Conservation (phyloP, 2,329 filamentous ascomycete genomes). For the Fusarium caatingaense region DNA sequence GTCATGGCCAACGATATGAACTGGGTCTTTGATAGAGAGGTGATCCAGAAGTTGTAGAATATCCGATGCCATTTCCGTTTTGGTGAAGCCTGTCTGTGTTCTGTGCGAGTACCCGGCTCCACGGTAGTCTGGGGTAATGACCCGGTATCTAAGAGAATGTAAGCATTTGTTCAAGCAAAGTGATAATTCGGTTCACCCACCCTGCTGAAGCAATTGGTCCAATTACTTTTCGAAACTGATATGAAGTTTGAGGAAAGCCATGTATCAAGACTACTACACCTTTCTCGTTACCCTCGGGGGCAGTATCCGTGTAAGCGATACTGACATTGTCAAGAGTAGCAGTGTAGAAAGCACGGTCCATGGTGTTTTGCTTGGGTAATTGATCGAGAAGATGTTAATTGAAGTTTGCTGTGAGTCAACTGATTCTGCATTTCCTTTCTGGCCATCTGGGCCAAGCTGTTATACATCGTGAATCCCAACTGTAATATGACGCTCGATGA, state of each 20-base stretch:
- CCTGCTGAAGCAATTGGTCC: conserved; percentile 5
- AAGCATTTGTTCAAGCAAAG: not conserved
- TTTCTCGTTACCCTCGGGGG: not conserved
- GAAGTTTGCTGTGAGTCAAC: too few species aligned
- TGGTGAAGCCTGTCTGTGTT: conserved; percentile 19
- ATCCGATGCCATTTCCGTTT: conserved; percentile 23
- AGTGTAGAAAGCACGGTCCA: conserved; percentile 15
- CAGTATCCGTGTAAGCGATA: conserved; percentile 21
- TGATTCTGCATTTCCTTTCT: too few species aligned
- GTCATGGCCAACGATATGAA: conserved; percentile 19
- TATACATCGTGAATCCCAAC: not conserved
- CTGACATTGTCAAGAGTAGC: conserved; percentile 8
- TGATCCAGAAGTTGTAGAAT: conserved; percentile 2
- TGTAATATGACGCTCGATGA: conserved; percentile 24
- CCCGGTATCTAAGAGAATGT: conserved; percentile 1
- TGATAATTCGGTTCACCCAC: not conserved
- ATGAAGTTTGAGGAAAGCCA: conserved; percentile 25
- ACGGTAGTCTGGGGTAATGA: conserved; percentile 16
- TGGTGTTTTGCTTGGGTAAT: not conserved
- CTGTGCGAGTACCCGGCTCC: conserved; percentile 20
- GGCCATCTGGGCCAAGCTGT: not conserved
- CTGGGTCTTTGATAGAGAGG: conserved; percentile 8
- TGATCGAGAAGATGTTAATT: not conserved
- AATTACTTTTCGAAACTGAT: conserved; percentile 23
- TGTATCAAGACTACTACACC: conserved; percentile 18